These are phyloP conservation scores for Bacidia gigantensis DNA, from an alignment of 495 filamentous ascomycete species.

Conservation along the genomic window DNA sequence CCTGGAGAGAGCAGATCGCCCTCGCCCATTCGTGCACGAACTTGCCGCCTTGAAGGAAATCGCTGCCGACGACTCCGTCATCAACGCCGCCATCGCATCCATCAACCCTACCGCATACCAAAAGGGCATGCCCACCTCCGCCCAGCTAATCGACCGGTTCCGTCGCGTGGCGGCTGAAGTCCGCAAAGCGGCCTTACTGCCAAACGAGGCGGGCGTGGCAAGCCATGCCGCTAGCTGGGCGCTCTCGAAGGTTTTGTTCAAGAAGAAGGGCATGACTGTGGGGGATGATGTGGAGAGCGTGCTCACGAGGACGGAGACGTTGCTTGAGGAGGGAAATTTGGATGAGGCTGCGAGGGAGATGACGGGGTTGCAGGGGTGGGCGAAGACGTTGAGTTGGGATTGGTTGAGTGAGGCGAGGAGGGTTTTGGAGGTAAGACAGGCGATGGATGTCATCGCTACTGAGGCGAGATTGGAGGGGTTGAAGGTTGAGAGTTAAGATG, in stretches of 20 bases:
- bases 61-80: slow-evolving; percentile 64
- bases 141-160: slow-evolving; percentile 89
- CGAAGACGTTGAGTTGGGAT: slow-evolving; percentile 80
- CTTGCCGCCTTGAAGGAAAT: slow-evolving; percentile 90
- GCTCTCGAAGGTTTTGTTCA: slow-evolving; percentile 85
- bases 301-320: slow-evolving; percentile 70
- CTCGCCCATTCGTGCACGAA: slow-evolving; percentile 78
- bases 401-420: slow-evolving; percentile 81
- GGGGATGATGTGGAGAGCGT: slow-evolving; percentile 94
- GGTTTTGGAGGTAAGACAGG: slow-evolving; percentile 88
- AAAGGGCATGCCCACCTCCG: slow-evolving; percentile 66
- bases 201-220: slow-evolving; percentile 85
- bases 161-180: slow-evolving; percentile 87
- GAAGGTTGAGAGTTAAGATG: slow-evolving; percentile 10
- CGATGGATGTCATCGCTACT: slow-evolving; percentile 59
- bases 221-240: slow-evolving; percentile 80
- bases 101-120: slow-evolving; percentile 93
- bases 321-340: slow-evolving; percentile 80
- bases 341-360: slow-evolving; percentile 89
- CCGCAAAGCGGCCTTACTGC: slow-evolving; percentile 80
- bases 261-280: slow-evolving; percentile 71
- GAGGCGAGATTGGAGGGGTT: slow-evolving; percentile 9
- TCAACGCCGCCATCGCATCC: slow-evolving; percentile 80
- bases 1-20: slow-evolving; percentile 56
- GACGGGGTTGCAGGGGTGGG: slow-evolving; percentile 85